Base-by-base conservation (phyloP, 108 stramenopile species). In the Stephanodiscus triporus region DNA sequence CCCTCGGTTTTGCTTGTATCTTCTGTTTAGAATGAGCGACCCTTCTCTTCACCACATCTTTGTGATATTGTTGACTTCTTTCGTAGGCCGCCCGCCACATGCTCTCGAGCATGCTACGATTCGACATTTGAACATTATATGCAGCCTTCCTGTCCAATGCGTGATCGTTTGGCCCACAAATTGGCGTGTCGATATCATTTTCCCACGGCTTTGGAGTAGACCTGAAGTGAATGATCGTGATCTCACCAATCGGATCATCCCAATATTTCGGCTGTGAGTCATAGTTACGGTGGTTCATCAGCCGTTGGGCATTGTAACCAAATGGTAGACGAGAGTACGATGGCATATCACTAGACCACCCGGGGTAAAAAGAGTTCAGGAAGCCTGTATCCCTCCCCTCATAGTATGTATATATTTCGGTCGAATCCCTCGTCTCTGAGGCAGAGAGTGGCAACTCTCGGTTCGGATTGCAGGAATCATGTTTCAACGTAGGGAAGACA, bases 371-470 rank as follows among this genome's bases (percentile, higher is more conserved):
- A 19, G 85, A 79, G 68, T 97, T 97, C 32, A 97, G 77, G 61
- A 93, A 94, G 6, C 94, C 96, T n/a, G 92, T 95, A 60, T 95
- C 94, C 19, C 92, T 90, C 16, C 91, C 91, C 66, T 95, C 96
- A 66, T 91, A 86, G 10, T 88, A 84, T 29, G 76, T 82, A 16
- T 83, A 62, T 0, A 38, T 22, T 62, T 32, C 6, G 56, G 24
- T 51, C 17, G 34, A 29, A 56, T 75, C 55, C 20, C 37, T 45
- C 30, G 45, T 43, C 23, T 68, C 63, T 9, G 59, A 50, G 13
- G 24, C 11, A 29, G 49, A 67, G 22, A 20, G 45, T 40, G 54
- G 29, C 9, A 42, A 56, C 74, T 43, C 23, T 48, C 38, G 36
- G 20, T 19, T 43, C 48, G 27, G 29, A 29, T 62, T 63, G 61